phyloP scores from a whole-genome alignment of 1,284 basidiomycete genomes.

The Ceraceosorus bombacis region DNA sequence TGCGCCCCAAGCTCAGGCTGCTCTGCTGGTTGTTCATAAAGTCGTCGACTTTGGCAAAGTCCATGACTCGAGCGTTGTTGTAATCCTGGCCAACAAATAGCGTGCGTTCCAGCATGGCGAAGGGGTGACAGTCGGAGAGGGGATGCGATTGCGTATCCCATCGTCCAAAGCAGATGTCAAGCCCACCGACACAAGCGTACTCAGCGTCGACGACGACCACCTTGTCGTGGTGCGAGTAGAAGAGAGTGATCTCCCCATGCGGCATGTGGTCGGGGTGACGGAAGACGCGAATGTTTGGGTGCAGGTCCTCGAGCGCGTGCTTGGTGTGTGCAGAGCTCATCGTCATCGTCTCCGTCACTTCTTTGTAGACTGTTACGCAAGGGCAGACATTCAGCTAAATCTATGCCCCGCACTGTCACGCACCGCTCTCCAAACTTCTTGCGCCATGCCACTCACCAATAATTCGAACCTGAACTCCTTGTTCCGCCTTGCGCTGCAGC shows the following conservation, averaged over 20 bases:
- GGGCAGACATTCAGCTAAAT: conserved; percentile 81
- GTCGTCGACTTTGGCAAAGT: conserved; percentile 56
- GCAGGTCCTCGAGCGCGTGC: conserved; percentile 69
- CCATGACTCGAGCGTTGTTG: conserved; percentile 60
- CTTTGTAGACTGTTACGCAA: conserved; percentile 62
- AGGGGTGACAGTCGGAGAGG: conserved; percentile 58
- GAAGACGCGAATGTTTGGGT: conserved; percentile 77
- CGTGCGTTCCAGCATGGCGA: conserved; percentile 61
- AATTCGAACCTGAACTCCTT: conserved; percentile 81
- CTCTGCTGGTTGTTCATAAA: conserved; percentile 69
- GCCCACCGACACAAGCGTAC: conserved; percentile 61
- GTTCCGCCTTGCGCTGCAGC: conserved; percentile 73
- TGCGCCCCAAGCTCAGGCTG: conserved; percentile 55
- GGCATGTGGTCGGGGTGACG: conserved; percentile 46
- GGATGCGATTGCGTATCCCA: conserved; percentile 61
- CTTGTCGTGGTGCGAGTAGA: conserved; percentile 52
- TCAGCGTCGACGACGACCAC: conserved; percentile 66
- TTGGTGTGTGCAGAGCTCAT: conserved; percentile 45
- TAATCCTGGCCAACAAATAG: conserved; percentile 83
- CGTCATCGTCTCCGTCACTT: conserved; percentile 73
- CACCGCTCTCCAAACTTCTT: not conserved
- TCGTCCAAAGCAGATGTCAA: conserved; percentile 86
- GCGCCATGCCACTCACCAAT: conserved; percentile 45
- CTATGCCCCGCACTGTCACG: conserved; percentile 45
- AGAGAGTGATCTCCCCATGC: conserved; percentile 13